Percentiles rank a stretch among this genome's conserved stretches.
These are phyloP conservation scores for Yamadazyma insecticola DNA, from an alignment of 805 yeast species.

Conservation along the genomic window DNA sequence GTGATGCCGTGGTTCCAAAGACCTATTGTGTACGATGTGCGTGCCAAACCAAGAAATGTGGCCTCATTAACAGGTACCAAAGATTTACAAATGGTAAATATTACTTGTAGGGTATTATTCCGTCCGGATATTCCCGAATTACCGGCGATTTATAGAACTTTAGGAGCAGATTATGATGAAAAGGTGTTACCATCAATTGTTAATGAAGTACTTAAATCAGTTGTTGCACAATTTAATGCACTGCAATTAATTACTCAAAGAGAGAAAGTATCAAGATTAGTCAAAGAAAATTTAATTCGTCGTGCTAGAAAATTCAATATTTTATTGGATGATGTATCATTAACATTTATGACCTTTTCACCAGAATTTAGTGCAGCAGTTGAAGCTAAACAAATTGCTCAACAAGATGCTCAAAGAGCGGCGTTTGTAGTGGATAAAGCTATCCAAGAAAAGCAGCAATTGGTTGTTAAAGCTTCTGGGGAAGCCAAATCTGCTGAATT, in stretches of 20 bases:
- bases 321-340: conserved; percentile 88
- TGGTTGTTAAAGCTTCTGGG: conserved; percentile 96
- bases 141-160: conserved; percentile 84
- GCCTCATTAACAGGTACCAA: conserved; percentile 96
- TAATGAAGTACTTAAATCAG: conserved; percentile 92
- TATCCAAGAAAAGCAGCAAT: conserved; percentile 93
- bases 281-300: conserved; percentile 84
- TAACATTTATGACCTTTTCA: conserved; percentile 94
- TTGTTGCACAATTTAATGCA: conserved; percentile 98
- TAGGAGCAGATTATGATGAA: conserved; percentile 94
- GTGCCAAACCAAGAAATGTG: conserved; percentile 96
- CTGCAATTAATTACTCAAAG: conserved; percentile 98
- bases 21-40: conserved; percentile 87
- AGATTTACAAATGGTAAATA: conserved; percentile 98
- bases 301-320: conserved; percentile 90
- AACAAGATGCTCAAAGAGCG: conserved; percentile 98
- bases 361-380: conserved; percentile 98
- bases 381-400: conserved; percentile 98
- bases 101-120: conserved; percentile 95
- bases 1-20: conserved; percentile 93
- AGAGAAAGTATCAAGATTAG: conserved; percentile 88
- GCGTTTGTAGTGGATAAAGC: conserved; percentile 97
- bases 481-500: conserved; percentile 97
- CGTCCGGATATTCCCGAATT: conserved; percentile 77
- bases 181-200: conserved; percentile 97